Conservation (phyloP, 495 filamentous ascomycete genomes). For the Chaetomium cochliodes region DNA sequence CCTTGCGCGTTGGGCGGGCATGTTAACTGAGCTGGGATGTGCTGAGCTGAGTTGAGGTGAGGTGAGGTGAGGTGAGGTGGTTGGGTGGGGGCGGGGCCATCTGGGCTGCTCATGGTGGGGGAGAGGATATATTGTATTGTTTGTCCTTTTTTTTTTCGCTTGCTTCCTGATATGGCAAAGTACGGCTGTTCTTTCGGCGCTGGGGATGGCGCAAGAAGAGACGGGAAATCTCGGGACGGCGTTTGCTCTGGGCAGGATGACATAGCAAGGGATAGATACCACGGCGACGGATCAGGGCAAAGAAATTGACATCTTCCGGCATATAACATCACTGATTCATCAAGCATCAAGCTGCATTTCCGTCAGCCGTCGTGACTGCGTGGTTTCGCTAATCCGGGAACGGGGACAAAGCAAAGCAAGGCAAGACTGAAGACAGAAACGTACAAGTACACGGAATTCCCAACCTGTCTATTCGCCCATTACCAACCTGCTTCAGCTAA, state of each 20-base stretch:
- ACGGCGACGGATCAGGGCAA: neutral
- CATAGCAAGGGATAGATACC: neutral
- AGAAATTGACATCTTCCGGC: slow-evolving; percentile 3
- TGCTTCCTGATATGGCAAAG: too few species aligned
- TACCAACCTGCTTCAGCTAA: slow-evolving; percentile 20
- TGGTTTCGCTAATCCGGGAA: neutral
- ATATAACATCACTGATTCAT: neutral
- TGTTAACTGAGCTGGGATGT: neutral
- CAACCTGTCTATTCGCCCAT: slow-evolving; percentile 24
- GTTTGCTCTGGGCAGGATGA: neutral
- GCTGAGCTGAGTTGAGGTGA: too few species aligned
- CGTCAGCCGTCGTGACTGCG: neutral
- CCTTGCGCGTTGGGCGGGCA: slow-evolving; percentile 21
- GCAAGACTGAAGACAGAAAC: slow-evolving; percentile 4
- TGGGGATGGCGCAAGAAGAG: neutral
- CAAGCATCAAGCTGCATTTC: too few species aligned
- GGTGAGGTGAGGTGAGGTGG: too few species aligned
- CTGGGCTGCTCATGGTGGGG: neutral
- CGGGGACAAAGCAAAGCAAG: slow-evolving; percentile 1
- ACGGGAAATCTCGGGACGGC: neutral
- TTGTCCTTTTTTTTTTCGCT: neutral
- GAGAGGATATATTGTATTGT: neutral
- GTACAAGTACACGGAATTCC: slow-evolving; percentile 19
- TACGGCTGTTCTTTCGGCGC: neutral
- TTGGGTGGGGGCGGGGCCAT: too few species aligned